These are phyloP conservation scores for Hyphodiscus hymeniophilus DNA, from an alignment of 495 filamentous ascomycete genomes.

Conservation along the genomic window DNA sequence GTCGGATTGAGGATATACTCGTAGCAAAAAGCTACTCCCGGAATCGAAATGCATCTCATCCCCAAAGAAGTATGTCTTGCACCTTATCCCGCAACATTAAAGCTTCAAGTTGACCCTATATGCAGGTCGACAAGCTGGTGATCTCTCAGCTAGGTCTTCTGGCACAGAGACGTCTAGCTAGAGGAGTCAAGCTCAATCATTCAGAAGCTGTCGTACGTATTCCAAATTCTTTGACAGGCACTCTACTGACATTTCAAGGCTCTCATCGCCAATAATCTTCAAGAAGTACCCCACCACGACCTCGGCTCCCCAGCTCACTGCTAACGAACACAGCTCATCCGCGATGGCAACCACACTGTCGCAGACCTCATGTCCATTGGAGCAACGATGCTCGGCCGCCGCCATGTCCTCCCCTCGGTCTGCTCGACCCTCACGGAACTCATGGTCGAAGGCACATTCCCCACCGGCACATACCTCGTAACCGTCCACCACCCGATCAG, in stretches of 20 bases:
- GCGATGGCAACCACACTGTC: constrained; percentile 90
- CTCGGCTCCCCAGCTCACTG: constrained; percentile 1
- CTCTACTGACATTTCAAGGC: constrained; percentile 42
- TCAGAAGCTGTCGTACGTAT: constrained; percentile 72
- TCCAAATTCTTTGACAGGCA: background rate
- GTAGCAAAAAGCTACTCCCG: background rate
- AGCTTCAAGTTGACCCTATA: background rate
- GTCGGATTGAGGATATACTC: background rate
- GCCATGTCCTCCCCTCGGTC: constrained; percentile 85
- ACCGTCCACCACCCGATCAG: constrained; percentile 88
- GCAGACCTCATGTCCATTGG: constrained; percentile 90
- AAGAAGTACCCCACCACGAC: constrained; percentile 50
- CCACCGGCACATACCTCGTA: constrained; percentile 84
- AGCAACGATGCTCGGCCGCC: constrained; percentile 85
- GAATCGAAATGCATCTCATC: constrained; percentile 64
- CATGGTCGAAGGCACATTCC: constrained; percentile 92
- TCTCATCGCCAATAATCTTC: constrained; percentile 81
- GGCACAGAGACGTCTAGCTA: constrained; percentile 81
- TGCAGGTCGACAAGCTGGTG: constrained; percentile 88
- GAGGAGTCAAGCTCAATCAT: constrained; percentile 87
- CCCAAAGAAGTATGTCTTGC: constrained; percentile 65
- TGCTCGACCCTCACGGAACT: constrained; percentile 68
- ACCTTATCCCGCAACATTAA: background rate
- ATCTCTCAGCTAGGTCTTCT: constrained; percentile 85
- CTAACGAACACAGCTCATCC: constrained; percentile 57